Evolutionary conservation across 1,284 basidiomycete genomes (phyloP).

Genomic region (Apiotrichum montevideense): DNA sequence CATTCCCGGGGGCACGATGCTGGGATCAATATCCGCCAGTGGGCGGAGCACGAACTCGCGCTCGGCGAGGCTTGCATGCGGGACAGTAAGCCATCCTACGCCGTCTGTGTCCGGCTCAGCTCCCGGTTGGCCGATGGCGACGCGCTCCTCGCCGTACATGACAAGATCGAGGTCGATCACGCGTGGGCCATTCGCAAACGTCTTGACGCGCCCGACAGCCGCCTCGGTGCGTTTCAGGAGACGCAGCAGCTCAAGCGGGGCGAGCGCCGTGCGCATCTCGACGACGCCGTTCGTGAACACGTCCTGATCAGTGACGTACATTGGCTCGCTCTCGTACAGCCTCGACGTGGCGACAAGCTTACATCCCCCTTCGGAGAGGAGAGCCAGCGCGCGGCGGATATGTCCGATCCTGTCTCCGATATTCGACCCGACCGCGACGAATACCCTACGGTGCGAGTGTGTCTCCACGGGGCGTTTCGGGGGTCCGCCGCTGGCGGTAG

Average conservation of each 20-base stretch:
- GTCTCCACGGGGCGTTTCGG: neutral
- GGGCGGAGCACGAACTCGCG: constrained; percentile 90
- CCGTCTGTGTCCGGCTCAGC: constrained; percentile 50
- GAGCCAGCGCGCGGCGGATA: constrained; percentile 64
- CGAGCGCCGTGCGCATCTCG: constrained; percentile 70
- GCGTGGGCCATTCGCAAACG: constrained; percentile 78
- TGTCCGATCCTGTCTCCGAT: constrained; percentile 81
- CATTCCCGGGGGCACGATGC: constrained; percentile 59
- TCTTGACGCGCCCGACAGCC: constrained; percentile 72
- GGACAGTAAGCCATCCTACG: constrained; percentile 62
- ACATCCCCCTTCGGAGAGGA: constrained; percentile 32
- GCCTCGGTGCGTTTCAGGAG: constrained; percentile 71
- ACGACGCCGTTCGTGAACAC: constrained; percentile 86
- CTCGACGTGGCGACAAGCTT: constrained; percentile 73
- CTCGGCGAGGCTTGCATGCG: constrained; percentile 75
- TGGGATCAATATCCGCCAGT: constrained; percentile 62
- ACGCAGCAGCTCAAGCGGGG: constrained; percentile 58
- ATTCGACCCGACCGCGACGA: constrained; percentile 83
- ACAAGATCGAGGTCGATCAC: constrained; percentile 88
- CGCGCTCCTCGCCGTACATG: constrained; percentile 61
- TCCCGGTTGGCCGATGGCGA: constrained; percentile 55
- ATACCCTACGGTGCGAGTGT: constrained; percentile 42
- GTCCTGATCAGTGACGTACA: constrained; percentile 91
- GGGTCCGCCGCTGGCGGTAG: neutral
- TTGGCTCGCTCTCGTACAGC: constrained; percentile 87